Base-by-base conservation (phyloP, 2,329 filamentous ascomycete genomes). In the Fusarium fracticaudum region DNA sequence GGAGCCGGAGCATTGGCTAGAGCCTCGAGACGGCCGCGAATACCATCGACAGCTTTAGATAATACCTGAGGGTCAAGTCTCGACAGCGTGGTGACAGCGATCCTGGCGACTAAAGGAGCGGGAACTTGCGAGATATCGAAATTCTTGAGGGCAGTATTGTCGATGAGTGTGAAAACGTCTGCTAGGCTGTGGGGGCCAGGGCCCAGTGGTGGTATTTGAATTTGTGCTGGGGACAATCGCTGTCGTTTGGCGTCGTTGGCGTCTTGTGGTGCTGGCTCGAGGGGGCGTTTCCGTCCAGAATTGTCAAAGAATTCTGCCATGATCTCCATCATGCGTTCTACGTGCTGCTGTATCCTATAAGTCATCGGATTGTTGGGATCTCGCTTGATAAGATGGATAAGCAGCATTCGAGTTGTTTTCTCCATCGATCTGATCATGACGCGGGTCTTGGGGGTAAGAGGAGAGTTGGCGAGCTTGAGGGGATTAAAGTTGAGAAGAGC, bases 341-440 rank as follows among this genome's bases (percentile, higher is more conserved):
- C 86, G 79, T 97, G 92, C 79, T 96, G 93, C 77, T 98, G 94
- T 81, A 99, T 96, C 70, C 94, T 92, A 1, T 88, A 88, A 29
- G 89, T 88, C 60, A 95, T 86, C 2, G 94, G 91, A 76, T 95
- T 93, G 63, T 93, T 93, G 6, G 94, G 93, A 76, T 96, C 95
- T 78, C 95, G 95, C 84, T 96, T 96, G 75, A 93, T 87, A 60
- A 98, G 86, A 82, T 98, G 95, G 60, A 95, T 89, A 44, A 98
- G 87, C 53, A 99, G 85, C 75, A 95, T 91, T 77, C 95, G 90
- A 7, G 93, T 93, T 31, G 96, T 99, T 80, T 97, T 94, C 82
- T 98, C 96, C 91, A 99, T 96, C 10, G 96, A 98, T 83, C 92
- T 94, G 70, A 97, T 89, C 77, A 96, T 90, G 68, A 99, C 92